Evolutionary conservation across 2,329 filamentous ascomycete species (phyloP).

Genomic region (Lithohypha guttulata): DNA sequence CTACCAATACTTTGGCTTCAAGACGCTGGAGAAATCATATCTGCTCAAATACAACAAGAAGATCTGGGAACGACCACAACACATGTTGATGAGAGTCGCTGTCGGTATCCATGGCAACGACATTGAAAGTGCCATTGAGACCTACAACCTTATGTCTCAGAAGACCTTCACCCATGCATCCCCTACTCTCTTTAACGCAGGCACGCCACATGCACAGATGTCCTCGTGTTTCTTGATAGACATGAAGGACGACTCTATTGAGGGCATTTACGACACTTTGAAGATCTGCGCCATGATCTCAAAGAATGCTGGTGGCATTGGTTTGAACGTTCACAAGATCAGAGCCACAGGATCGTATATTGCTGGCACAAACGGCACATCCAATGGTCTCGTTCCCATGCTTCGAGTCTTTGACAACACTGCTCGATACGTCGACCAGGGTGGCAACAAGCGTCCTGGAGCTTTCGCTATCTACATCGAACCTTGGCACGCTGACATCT

Average conservation of each 20-base stretch:
- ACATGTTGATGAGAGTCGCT: constrained; percentile 99
- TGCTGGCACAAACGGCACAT: constrained; percentile 93
- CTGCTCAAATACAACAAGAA: constrained; percentile 91
- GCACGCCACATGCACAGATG: constrained; percentile 85
- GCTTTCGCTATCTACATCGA: constrained; percentile 98
- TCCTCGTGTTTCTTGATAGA: constrained; percentile 98
- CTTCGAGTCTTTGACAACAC: constrained; percentile 99
- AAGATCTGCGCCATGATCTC: constrained; percentile 99
- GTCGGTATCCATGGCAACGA: constrained; percentile 94
- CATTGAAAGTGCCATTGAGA: constrained; percentile 89
- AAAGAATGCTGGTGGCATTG: constrained; percentile 97
- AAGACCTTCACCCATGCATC: constrained; percentile 99
- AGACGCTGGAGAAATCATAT: constrained; percentile 96
- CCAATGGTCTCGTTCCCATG: constrained; percentile 96
- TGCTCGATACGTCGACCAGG: constrained; percentile 94
- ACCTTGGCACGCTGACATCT: constrained; percentile 97
- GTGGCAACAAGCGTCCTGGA: constrained; percentile 97
- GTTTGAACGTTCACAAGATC: constrained; percentile 91
- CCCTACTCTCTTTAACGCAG: constrained; percentile 94
- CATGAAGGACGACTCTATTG: constrained; percentile 99
- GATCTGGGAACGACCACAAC: constrained; percentile 92
- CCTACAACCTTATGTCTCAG: constrained; percentile 97
- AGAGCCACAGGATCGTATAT: constrained; percentile 97
- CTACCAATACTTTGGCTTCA: constrained; percentile 99
- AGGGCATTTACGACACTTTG: constrained; percentile 96